A percentile compares a stretch with the other conserved stretches of the same genome.
phyloP scores from a whole-genome alignment of 2,329 filamentous ascomycete genomes.

The Colletotrichum higginsianum region DNA sequence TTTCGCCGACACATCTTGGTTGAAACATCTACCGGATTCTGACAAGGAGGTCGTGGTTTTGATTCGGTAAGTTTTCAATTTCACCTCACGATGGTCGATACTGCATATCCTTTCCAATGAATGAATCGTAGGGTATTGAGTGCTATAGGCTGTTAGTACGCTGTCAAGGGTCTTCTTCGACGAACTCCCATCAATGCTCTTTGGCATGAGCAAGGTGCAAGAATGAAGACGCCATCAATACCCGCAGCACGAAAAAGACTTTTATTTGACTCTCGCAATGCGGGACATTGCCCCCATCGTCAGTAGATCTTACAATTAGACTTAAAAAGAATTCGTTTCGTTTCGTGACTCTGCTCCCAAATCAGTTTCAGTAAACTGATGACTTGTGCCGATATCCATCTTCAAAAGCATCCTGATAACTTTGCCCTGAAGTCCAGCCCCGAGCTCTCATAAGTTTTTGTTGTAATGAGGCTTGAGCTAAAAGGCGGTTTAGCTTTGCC shows the following conservation, averaged over 20 bases:
- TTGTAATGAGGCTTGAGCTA: background rate
- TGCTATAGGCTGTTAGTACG: too few species aligned
- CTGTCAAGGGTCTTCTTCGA: too few species aligned
- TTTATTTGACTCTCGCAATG: too few species aligned
- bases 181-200: too few species aligned
- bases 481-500: background rate
- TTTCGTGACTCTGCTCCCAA: background rate
- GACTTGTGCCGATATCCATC: background rate
- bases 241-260: too few species aligned
- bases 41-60: background rate
- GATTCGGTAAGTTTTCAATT: background rate
- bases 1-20: background rate
- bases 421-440: background rate
- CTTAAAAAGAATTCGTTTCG: background rate
- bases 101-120: too few species aligned
- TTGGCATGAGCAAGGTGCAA: too few species aligned
- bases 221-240: too few species aligned
- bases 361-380: background rate
- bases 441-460: background rate
- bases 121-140: background rate
- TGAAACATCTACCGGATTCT: background rate
- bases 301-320: too few species aligned
- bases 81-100: background rate
- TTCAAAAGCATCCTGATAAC: background rate
- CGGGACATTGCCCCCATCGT: too few species aligned